Evolutionary conservation across 495 filamentous ascomycete genomes (phyloP), one percentile per base, ranked within the genome.

Genomic region (Clohesyomyces aquaticus): DNA sequence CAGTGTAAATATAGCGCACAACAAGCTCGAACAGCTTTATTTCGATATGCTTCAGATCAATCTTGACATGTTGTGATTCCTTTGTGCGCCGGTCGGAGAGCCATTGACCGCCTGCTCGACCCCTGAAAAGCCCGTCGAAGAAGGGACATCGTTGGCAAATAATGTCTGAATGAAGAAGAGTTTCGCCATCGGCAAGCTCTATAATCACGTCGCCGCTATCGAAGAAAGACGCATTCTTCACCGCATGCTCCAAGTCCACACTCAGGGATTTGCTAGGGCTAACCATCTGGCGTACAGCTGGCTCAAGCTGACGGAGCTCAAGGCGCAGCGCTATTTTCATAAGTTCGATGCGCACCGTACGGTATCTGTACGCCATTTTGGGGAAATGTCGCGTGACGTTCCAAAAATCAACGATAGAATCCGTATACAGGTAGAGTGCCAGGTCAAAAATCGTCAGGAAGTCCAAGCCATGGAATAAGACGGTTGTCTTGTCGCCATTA

Each of bases 101-200:
- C 94, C 94, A 98, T 56, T 80, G 81, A 1, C 94, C 94, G 35
- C 82, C 82, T 16, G 94, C 89, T 46, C 90, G 87, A 19, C 95
- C 94, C 59, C 89, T 77, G 77, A 96, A 97, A 21, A 98, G 79
- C 3, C 90, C 88, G 64, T 91, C 79, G 68, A 98, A 98, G 79
- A 96, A 98, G 0, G 91, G 93, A 63, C 91, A 96, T 70, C 95
- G 80, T 70, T 88, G 87, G 59, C 91, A 90, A 48, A 98, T 72
- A 19, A 98, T 74, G 18, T 82, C 76, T 65, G 88, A 93, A 71
- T 98, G 93, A 6, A 88, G 87, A 26, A 75, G 76, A 6, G 91
- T 76, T 43, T 86, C 85, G 42, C 78, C 78, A 49, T 88, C 85
- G n/a, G 82, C 82, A 28, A 98, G 80, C 55, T 96, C 85, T 12